A percentile compares a stretch with the other conserved stretches of the same genome.
These are phyloP conservation scores for Myxozyma vanderwaltii DNA, from an alignment of 805 yeast species.

Conservation along the genomic window DNA sequence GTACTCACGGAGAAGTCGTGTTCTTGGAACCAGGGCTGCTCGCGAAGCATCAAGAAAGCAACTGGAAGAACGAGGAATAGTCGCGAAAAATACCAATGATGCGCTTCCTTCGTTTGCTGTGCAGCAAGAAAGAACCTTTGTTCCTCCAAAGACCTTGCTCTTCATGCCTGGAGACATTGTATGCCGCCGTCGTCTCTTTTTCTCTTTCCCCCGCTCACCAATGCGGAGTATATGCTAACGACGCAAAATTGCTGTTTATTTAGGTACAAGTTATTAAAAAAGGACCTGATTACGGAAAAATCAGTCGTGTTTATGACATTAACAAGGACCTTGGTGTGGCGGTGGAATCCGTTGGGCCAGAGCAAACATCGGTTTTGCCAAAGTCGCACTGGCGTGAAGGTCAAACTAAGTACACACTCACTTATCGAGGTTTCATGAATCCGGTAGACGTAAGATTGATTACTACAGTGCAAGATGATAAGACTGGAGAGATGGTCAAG, in stretches of 20 bases:
- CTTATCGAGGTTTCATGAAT: slow-evolving; percentile 65
- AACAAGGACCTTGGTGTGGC: slow-evolving; percentile 59
- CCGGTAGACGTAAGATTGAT: slow-evolving; percentile 69
- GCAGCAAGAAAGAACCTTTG: not conserved
- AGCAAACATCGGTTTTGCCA: slow-evolving; percentile 66
- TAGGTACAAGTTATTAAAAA: slow-evolving; percentile 55
- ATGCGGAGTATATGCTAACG: too few relatives aligned
- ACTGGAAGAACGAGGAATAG: not conserved
- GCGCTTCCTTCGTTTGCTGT: slow-evolving; percentile 15
- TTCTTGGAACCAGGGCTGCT: not conserved
- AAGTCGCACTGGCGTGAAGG: slow-evolving; percentile 70
- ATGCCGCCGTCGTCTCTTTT: not conserved
- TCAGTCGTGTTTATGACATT: slow-evolving; percentile 66
- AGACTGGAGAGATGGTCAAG: slow-evolving; percentile 57
- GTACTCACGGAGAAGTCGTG: not conserved
- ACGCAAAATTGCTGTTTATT: not conserved
- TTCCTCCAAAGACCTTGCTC: slow-evolving; percentile 2
- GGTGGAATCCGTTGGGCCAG: slow-evolving; percentile 68
- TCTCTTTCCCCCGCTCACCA: too few relatives aligned
- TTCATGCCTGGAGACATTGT: slow-evolving; percentile 23
- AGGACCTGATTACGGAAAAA: slow-evolving; percentile 74
- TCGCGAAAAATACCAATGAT: not conserved
- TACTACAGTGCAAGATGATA: slow-evolving; percentile 63
- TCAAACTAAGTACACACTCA: slow-evolving; percentile 69
- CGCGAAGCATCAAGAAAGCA: not conserved